Evolutionary conservation across 306 rosid genomes (phyloP).

Genomic region (Medicago arabica): DNA sequence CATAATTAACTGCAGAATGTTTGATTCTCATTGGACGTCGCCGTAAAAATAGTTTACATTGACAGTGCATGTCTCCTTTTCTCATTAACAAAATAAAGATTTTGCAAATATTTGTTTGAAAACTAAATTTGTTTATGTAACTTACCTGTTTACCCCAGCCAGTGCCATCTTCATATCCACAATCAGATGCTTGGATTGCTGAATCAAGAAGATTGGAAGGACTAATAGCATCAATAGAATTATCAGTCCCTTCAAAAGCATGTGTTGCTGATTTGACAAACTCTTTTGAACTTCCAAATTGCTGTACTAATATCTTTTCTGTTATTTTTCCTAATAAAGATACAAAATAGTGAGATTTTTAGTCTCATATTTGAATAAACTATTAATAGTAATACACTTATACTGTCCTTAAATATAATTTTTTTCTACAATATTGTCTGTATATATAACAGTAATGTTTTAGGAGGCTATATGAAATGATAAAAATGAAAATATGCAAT

Average conservation of each 20-base stretch:
- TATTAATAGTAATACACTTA: background rate
- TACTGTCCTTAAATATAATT: no score
- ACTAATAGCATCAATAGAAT: background rate
- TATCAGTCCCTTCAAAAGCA: slow-evolving; percentile 45
- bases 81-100: background rate
- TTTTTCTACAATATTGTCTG: no score
- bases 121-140: no score
- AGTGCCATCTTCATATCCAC: slow-evolving; percentile 59
- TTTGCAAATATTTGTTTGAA: background rate
- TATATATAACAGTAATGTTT: no score
- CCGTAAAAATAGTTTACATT: no score
- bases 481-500: background rate
- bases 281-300: slow-evolving; percentile 63
- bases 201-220: slow-evolving; percentile 37
- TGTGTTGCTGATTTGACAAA: slow-evolving; percentile 50
- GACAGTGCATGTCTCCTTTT: no score
- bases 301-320: slow-evolving; percentile 32
- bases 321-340: slow-evolving; percentile 42
- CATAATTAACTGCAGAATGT: no score
- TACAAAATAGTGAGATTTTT: background rate
- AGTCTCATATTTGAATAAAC: background rate
- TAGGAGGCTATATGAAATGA: no score
- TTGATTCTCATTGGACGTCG: no score
- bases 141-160: slow-evolving; percentile 71
- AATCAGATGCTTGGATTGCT: slow-evolving; percentile 54